Percentiles rank a stretch among this genome's conserved stretches.
phyloP scores from a whole-genome alignment of 1,284 basidiomycete genomes.

The Papiliotrema flavescens region DNA sequence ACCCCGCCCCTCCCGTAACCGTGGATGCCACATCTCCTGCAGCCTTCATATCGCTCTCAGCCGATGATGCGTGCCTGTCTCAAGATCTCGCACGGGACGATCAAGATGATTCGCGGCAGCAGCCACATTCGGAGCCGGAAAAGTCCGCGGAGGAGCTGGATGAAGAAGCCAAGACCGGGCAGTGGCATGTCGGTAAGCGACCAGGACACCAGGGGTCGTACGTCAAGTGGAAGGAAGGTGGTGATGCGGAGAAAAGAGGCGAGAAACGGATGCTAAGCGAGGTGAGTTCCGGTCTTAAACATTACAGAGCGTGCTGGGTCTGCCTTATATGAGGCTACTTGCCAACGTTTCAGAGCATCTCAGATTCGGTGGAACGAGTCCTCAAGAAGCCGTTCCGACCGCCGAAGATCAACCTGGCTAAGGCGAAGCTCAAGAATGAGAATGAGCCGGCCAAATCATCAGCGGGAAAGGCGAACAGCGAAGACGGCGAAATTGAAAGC shows the following conservation, averaged over 20 bases:
- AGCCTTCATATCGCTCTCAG: no score
- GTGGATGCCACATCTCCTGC: no score
- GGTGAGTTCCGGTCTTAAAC: conserved; percentile 20
- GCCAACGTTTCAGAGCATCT: conserved; percentile 22
- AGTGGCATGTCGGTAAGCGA: conserved; percentile 36
- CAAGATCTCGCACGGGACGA: no score
- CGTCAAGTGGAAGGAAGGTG: conserved; percentile 8
- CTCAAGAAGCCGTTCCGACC: conserved; percentile 41
- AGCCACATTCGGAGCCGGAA: no score
- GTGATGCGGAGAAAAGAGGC: neutral
- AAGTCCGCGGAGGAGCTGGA: neutral
- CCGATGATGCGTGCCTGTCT: no score
- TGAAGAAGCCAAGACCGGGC: conserved; percentile 4
- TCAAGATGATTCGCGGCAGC: no score
- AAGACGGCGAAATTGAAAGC: no score
- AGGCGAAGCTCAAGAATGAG: neutral
- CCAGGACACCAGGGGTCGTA: conserved; percentile 38
- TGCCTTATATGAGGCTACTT: no score
- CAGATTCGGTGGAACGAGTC: conserved; percentile 18
- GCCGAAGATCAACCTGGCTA: conserved; percentile 14
- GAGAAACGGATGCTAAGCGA: conserved; percentile 16
- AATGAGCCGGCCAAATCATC: no score
- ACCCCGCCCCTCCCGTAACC: no score
- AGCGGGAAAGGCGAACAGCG: no score
- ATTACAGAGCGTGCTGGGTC: no score